Evolutionary conservation across 768 basidiomycete genomes (phyloP).

Genomic region (Melanogaster broomeanus): DNA sequence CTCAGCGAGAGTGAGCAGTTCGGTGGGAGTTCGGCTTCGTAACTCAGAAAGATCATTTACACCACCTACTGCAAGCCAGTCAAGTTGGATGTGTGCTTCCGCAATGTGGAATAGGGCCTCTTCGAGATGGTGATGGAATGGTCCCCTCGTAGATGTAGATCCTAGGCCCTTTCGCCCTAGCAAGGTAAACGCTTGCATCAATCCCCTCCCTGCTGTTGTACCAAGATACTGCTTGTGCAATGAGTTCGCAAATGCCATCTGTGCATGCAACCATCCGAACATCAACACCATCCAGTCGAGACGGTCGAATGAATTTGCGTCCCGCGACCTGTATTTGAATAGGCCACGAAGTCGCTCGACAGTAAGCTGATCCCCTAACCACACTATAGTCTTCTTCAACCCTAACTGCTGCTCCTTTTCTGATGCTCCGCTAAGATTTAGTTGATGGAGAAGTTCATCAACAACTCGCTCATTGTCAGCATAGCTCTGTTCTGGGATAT

Average conservation of each 20-base stretch:
- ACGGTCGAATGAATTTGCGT: constrained; percentile 40
- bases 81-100: too few species aligned
- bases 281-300: constrained; percentile 35
- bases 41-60: too few species aligned
- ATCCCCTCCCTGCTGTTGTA: constrained; percentile 4
- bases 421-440: constrained; percentile 20
- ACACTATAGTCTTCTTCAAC: constrained; percentile 27
- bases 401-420: constrained; percentile 20
- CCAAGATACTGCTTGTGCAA: constrained; percentile 35
- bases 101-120: constrained; percentile 38
- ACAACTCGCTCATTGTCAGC: constrained; percentile 35
- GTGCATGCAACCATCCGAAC: constrained; percentile 44
- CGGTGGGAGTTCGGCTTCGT: too few species aligned
- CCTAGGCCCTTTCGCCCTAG: constrained; percentile 22
- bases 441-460: constrained; percentile 33
- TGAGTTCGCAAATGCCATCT: constrained; percentile 42
- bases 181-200: constrained; percentile 19
- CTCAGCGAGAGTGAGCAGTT: too few species aligned
- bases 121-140: constrained; percentile 24
- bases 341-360: constrained; percentile 36
- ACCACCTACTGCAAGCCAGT: too few species aligned
- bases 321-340: constrained; percentile 34
- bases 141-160: constrained; percentile 9
- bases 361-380: constrained; percentile 42
- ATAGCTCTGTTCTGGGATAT: constrained; percentile 42